Base-by-base conservation (phyloP, 2,329 filamentous ascomycete species). In the Xylariaceae sp. region DNA sequence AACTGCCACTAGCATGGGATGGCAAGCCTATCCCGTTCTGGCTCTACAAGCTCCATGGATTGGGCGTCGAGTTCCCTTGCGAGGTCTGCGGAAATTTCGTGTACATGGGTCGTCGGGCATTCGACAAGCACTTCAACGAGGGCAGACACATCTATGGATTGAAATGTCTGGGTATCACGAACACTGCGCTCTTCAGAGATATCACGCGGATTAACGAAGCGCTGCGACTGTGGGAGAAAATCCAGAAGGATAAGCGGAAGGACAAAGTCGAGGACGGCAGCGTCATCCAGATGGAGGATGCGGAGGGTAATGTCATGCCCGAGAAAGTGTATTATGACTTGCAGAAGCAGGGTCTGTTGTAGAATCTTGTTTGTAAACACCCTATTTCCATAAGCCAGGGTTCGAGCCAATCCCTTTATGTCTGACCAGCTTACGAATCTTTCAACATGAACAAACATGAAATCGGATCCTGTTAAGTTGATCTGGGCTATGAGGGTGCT, bases 1-100 rank as follows among this genome's bases (percentile, higher is more conserved):
- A 99, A 66, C 78, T 99, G 2, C 94, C 94, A 0, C 78, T 99
- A 7, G 92, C 90, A 2, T 99, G 95, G 95, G 94, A 99, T 59
- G 94, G 95, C 60, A 99, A 99, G 66, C 94, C 95, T 0, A 99
- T 99, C 61, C 94, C 95, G 0, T 99, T 94, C 75, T 99, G 94
- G 94, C 80, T 99, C 14, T 99, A 97, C 77, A 94, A 96, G 60
- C 78, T 99, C 14, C 94, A 99, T 65, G 94, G 94, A 1, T 75
- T 99, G 22, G 94, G 94, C 9, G 90, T 96, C 11, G 94, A 99
- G 62, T 96, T 96, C 59, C 80, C 87, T 0, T 99, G 94, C 74
- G 92, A 99, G 67, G 89, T 99, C 49, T 99, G 94, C 65, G 94
- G 94, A 48, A 97, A 97, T 70, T 96, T 90, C 64, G 90, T 96